Percentiles rank a stretch among this genome's conserved stretches.
Evolutionary conservation across 306 rosid genomes (phyloP).

Genomic region (Trichosanthes cucumerina): DNA sequence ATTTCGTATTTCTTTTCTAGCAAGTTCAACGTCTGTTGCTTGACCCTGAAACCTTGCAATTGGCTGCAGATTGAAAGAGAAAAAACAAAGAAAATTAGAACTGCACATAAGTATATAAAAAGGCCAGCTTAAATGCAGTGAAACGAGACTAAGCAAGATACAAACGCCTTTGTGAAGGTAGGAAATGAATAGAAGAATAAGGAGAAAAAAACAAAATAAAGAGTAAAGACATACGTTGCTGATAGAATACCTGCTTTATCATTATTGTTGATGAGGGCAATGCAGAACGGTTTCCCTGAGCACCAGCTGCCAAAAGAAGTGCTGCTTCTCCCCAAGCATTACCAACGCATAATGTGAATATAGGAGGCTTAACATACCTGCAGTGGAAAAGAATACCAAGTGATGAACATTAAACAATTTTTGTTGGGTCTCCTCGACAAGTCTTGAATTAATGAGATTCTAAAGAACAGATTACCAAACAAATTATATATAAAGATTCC

Average conservation of each 20-base stretch:
- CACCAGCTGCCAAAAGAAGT: slow-evolving; percentile 92
- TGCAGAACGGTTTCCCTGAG: slow-evolving; percentile 91
- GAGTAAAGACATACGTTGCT: background rate
- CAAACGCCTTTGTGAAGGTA: background rate
- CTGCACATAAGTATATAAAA: background rate
- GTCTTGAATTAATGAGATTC: background rate
- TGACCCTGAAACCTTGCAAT: slow-evolving; percentile 94
- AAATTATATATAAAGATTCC: background rate
- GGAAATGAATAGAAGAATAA: background rate
- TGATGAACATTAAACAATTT: background rate
- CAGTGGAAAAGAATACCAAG: slow-evolving; percentile 10
- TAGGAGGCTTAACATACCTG: slow-evolving; percentile 80
- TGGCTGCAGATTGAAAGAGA: slow-evolving; percentile 48
- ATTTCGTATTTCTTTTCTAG: slow-evolving; percentile 67
- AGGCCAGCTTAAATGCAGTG: background rate
- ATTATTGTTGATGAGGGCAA: slow-evolving; percentile 91
- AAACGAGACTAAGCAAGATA: background rate
- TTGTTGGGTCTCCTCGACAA: background rate
- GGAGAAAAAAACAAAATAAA: background rate
- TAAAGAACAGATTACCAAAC: background rate
- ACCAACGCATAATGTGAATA: slow-evolving; percentile 90
- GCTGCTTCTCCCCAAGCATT: slow-evolving; percentile 99
- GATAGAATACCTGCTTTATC: slow-evolving; percentile 66
- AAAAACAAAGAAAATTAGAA: background rate
- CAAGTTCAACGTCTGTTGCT: slow-evolving; percentile 72